Evolutionary conservation across 2,329 filamentous ascomycete species (phyloP), one percentile per base, ranked within the genome.

Genomic region (Alternaria panax): DNA sequence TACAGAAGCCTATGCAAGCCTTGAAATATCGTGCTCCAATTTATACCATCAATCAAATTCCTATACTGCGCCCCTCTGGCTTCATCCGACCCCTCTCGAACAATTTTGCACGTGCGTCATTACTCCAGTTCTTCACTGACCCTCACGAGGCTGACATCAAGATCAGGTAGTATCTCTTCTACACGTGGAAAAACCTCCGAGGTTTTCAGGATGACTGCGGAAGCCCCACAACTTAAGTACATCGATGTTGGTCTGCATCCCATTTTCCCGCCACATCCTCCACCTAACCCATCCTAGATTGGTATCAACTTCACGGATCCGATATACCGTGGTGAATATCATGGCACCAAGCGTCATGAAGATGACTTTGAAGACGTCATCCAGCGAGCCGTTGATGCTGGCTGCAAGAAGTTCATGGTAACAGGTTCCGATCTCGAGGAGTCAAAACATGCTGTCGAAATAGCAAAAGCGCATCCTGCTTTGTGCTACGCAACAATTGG

Each of bases 221-320:
- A 45, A 18, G n/a, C 38, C 4, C 16, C 56, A 2, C 59, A 66
- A 32, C 46, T 78, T 7, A 70, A 71, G 66, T 82, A 81, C 60
- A 75, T 80, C 55, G 80, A 82, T 78, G 80, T 82, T 68, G 71
- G 80, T 80, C 59, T 64, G 68, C 75, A 57, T 47, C 42, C 50
- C 57, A 57, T 34, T 50, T 51, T 53, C 46, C 46, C 50, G n/a
- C 50, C 28, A 42, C 54, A 38, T 58, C 28, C 30, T 16, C 38
- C 40, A 45, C 34, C 55, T 72, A 48, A 71, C 36, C n/a, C 18
- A 57, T 7, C 27, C 12, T 68, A 90, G 86, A 87, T 99, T 73
- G 95, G 94, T 58, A 97, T 99, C 83, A 99, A 99, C 78, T 86
- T 99, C 55, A 91, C 93, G 53, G 95, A 99, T 74, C 91, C 92